These are phyloP conservation scores for Solanum chmielewskii DNA, from an alignment of 257 asterid genomes.

Conservation along the genomic window DNA sequence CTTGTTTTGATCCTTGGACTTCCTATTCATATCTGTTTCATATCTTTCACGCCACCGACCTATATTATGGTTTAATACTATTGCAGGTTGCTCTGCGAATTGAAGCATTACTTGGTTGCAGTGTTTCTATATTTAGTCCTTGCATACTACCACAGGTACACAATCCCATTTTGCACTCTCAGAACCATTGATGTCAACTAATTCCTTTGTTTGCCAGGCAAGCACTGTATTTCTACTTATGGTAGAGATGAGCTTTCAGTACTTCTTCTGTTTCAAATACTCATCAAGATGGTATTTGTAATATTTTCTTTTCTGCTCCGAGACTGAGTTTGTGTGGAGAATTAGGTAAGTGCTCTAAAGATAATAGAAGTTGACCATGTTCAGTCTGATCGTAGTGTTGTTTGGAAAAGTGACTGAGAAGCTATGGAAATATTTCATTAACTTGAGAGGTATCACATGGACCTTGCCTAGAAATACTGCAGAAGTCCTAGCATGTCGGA, in stretches of 20 bases:
- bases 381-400: neutral
- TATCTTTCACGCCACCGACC: neutral
- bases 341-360: neutral
- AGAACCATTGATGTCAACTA: neutral
- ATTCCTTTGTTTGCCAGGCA: neutral
- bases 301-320: neutral
- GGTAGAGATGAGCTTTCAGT: neutral
- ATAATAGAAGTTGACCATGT: neutral
- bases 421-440: no score
- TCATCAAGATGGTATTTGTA: neutral
- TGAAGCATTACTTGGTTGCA: constrained; percentile 52
- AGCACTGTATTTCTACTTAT: neutral
- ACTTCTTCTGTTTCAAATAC: neutral
- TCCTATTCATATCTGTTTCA: neutral
- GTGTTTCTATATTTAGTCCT: constrained; percentile 46
- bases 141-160: constrained; percentile 43
- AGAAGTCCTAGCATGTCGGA: no score
- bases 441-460: no score
- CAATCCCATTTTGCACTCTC: neutral
- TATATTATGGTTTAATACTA: neutral
- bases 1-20: neutral
- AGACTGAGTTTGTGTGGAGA: neutral
- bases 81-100: constrained; percentile 62
- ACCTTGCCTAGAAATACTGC: no score
- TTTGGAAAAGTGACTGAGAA: neutral